phyloP scores from a whole-genome alignment of 2,329 filamentous ascomycete genomes.

The Fusarium sp. region DNA sequence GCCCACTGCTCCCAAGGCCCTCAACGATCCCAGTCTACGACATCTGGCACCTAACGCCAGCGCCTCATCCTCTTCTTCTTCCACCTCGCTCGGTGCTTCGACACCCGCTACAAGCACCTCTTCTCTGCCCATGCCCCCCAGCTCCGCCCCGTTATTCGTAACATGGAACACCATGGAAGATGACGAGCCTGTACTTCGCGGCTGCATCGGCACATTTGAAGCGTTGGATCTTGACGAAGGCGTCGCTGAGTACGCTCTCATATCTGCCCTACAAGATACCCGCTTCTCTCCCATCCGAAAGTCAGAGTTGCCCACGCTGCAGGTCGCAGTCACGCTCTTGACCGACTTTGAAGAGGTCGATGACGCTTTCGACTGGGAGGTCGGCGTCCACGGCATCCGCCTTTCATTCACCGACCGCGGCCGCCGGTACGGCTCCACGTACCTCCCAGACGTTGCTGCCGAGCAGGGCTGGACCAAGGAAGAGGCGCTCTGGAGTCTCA shows the following conservation, averaged over 20 bases:
- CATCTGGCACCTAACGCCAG: slow-evolving; percentile 54
- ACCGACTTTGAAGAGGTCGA: slow-evolving; percentile 84
- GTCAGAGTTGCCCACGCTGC: slow-evolving; percentile 68
- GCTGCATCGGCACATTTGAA: slow-evolving; percentile 97
- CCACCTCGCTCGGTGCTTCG: slow-evolving; percentile 59
- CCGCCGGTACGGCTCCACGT: slow-evolving; percentile 84
- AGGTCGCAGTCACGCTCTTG: slow-evolving; percentile 82
- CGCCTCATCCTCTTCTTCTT: slow-evolving; percentile 56
- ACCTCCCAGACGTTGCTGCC: slow-evolving; percentile 88
- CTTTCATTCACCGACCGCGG: slow-evolving; percentile 85
- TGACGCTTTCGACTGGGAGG: slow-evolving; percentile 83
- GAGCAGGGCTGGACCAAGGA: slow-evolving; percentile 98
- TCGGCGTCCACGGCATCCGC: slow-evolving; percentile 88
- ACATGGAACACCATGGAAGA: slow-evolving; percentile 84
- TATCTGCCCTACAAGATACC: slow-evolving; percentile 76
- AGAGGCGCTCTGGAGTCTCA: slow-evolving; percentile 88
- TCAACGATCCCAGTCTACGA: slow-evolving; percentile 59
- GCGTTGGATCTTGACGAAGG: slow-evolving; percentile 78
- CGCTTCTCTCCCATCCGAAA: slow-evolving; percentile 70
- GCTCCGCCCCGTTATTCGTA: slow-evolving; percentile 84
- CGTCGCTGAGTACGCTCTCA: slow-evolving; percentile 84
- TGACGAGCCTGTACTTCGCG: slow-evolving; percentile 74
- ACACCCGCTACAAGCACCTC: slow-evolving; percentile 62
- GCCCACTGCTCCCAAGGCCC: slow-evolving; percentile 39
- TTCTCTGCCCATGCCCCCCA: slow-evolving; percentile 54